Percentiles rank a stretch among this genome's conserved stretches.
Conservation (phyloP, 805 yeast genomes). For the Debaryomyces hansenii region DNA sequence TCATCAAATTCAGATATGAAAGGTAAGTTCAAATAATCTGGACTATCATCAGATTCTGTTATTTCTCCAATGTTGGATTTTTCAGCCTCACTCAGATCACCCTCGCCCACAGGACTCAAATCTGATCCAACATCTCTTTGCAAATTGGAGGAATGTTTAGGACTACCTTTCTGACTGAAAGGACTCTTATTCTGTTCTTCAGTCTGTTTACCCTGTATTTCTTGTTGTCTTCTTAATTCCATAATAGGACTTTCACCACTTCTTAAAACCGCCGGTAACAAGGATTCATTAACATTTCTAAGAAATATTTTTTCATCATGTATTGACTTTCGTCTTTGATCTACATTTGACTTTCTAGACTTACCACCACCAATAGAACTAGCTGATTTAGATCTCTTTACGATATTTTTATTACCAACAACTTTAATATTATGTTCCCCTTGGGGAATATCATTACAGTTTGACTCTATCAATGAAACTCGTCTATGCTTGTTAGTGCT, state of each 20-base stretch:
- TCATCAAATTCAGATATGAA: constrained; percentile 25
- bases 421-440: no score
- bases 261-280: constrained; percentile 34
- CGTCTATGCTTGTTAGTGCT: background rate
- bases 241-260: constrained; percentile 32
- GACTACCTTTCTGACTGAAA: background rate
- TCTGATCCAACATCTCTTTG: background rate
- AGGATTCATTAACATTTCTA: constrained; percentile 26
- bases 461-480: constrained; percentile 6
- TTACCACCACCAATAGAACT: constrained; percentile 13
- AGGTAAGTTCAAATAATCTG: constrained; percentile 14
- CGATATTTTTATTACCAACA: background rate
- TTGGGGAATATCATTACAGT: no score
- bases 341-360: constrained; percentile 12
- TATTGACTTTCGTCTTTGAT: constrained; percentile 23
- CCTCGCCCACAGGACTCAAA: background rate
- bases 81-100: background rate
- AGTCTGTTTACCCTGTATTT: background rate
- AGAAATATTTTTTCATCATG: constrained; percentile 29
- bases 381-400: constrained; percentile 28
- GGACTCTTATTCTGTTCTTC: background rate
- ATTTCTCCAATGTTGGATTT: background rate
- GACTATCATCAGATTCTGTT: constrained; percentile 3
- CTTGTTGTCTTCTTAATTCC: constrained; percentile 22
- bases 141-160: background rate